phyloP scores from a whole-genome alignment of 78 protist species.

The Dictyostelium brefeldianum region DNA sequence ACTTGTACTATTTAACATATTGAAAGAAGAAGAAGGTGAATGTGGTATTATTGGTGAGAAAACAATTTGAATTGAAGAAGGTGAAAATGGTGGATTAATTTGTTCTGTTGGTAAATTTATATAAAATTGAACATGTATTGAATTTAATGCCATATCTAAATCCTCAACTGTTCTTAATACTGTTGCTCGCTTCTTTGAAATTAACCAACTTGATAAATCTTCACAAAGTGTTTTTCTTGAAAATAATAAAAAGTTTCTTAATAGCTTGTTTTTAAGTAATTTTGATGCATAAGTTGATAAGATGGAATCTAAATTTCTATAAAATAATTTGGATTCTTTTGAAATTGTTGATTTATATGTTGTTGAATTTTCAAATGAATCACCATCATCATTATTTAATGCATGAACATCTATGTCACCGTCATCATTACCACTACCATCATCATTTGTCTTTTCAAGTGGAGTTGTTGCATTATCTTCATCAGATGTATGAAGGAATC shows the following conservation, averaged over 20 bases:
- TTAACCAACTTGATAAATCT: conserved; percentile 20
- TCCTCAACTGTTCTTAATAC: conserved; percentile 69
- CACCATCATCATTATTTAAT: background rate
- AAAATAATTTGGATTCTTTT: background rate
- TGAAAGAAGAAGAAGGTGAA: background rate
- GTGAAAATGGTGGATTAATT: conserved; percentile 46
- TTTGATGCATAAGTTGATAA: conserved; percentile 40
- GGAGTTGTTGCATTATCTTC: conserved; percentile 44
- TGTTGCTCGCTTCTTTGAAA: conserved; percentile 35
- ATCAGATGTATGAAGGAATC: conserved; percentile 81
- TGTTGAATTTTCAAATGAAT: background rate
- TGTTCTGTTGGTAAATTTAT: conserved; percentile 37
- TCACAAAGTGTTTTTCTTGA: conserved; percentile 25
- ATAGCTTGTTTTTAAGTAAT: conserved; percentile 23
- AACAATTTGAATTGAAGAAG: background rate
- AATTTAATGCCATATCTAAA: conserved; percentile 67
- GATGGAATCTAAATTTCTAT: conserved; percentile 14
- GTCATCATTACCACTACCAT: background rate
- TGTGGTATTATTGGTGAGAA: conserved; percentile 9
- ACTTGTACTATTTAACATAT: background rate
- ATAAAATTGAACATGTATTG: conserved; percentile 77
- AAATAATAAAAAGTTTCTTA: conserved; percentile 67
- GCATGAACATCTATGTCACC: background rate
- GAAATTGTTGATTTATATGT: background rate
- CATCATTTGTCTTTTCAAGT: background rate